These are phyloP conservation scores for Diaporthe citri DNA, from an alignment of 2,329 filamentous ascomycete species.

Conservation along the genomic window DNA sequence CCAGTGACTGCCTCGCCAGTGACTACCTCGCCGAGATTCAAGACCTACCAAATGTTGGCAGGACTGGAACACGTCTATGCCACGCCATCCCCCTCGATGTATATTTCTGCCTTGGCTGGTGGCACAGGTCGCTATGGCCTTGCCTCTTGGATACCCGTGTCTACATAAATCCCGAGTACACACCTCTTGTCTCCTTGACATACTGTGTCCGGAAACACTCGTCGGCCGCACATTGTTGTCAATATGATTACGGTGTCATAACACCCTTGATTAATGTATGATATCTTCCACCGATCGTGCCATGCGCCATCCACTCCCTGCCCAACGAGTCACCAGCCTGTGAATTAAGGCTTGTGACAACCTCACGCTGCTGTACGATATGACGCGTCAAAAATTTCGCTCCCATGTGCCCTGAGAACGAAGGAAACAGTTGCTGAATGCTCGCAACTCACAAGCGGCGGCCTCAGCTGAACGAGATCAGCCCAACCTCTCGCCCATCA, in stretches of 20 bases:
- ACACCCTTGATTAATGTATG: neutral
- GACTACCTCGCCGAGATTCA: too few relatives aligned
- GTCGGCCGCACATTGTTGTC: neutral
- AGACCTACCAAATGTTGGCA: neutral
- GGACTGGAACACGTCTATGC: neutral
- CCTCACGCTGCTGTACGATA: neutral
- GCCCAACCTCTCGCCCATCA: conserved; percentile 62
- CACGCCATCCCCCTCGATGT: neutral
- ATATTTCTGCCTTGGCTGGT: neutral
- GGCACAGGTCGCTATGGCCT: neutral
- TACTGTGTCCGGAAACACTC: neutral
- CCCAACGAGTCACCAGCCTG: neutral
- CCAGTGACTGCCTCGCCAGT: neutral
- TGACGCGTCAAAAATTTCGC: neutral
- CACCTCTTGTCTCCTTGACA: neutral
- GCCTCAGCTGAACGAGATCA: conserved; percentile 60
- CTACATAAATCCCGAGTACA: neutral
- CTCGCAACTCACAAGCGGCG: neutral
- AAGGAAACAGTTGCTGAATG: neutral
- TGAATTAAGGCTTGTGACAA: neutral
- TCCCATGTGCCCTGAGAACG: neutral
- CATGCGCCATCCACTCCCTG: neutral
- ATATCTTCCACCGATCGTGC: too few relatives aligned
- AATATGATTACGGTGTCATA: neutral
- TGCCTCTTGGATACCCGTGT: too few relatives aligned